phyloP scores from a whole-genome alignment of 1,284 basidiomycete species.

The Dichomitus squalens region DNA sequence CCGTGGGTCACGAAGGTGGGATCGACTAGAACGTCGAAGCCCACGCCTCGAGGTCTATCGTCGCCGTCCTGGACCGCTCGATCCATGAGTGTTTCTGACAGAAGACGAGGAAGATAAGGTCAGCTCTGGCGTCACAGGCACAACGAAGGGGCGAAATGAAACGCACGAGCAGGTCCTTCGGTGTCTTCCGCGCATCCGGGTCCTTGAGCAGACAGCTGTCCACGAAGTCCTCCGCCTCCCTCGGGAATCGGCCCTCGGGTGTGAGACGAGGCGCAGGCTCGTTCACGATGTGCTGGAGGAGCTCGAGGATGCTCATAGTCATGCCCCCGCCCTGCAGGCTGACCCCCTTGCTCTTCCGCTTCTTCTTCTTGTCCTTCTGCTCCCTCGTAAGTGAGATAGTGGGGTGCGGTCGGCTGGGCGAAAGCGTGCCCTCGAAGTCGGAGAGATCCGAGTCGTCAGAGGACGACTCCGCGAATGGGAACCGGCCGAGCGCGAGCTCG shows the following conservation, averaged over 20 bases:
- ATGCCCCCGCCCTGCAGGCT: slow-evolving; percentile 87
- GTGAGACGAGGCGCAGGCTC: slow-evolving; percentile 88
- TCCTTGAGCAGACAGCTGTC: slow-evolving; percentile 87
- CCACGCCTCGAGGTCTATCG: slow-evolving; percentile 65
- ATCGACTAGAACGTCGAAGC: slow-evolving; percentile 53
- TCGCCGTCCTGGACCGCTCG: slow-evolving; percentile 46
- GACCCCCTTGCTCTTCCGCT: slow-evolving; percentile 79
- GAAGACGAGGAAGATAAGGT: slow-evolving; percentile 7
- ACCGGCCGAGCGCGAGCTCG: slow-evolving; percentile 91
- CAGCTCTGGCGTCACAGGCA: background rate
- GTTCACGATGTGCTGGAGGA: slow-evolving; percentile 97
- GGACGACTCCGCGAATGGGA: slow-evolving; percentile 81
- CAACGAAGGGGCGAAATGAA: background rate
- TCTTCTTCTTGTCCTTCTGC: slow-evolving; percentile 50
- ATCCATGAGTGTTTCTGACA: slow-evolving; percentile 63
- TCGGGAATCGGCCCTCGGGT: slow-evolving; percentile 69
- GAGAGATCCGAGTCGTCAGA: slow-evolving; percentile 69
- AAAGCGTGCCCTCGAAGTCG: slow-evolving; percentile 71
- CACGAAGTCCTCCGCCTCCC: slow-evolving; percentile 76
- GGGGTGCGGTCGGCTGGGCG: slow-evolving; percentile 49
- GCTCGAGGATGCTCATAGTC: slow-evolving; percentile 96
- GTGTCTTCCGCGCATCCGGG: slow-evolving; percentile 73
- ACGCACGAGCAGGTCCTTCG: slow-evolving; percentile 80
- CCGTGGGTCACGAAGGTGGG: background rate
- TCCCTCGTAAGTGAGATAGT: slow-evolving; percentile 39